Evolutionary conservation across 83 land plant genomes (phyloP).

Genomic region (Picea mariana): DNA sequence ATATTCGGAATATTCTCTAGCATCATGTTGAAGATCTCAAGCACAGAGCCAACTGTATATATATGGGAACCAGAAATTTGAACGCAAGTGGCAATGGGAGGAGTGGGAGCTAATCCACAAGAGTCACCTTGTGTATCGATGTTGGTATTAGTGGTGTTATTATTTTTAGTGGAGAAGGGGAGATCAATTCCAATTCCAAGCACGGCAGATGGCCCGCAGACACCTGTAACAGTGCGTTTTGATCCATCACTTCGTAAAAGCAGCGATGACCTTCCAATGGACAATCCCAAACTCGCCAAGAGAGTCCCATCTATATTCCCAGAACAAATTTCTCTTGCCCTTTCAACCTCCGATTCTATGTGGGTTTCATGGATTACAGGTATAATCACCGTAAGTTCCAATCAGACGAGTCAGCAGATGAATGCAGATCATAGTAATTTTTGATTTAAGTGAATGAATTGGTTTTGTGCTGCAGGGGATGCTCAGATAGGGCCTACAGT

Average conservation of each 20-base stretch:
- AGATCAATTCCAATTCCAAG: conserved; percentile 45
- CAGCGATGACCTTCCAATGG: conserved; percentile 67
- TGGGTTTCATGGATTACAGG: conserved; percentile 94
- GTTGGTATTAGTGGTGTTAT: not conserved
- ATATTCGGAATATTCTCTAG: no score
- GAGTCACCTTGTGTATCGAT: no score
- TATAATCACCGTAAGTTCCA: conserved; percentile 10
- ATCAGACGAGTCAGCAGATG: not conserved
- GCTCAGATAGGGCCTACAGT: conserved; percentile 78
- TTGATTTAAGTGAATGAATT: not conserved
- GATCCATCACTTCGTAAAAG: conserved; percentile 67
- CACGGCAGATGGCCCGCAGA: conserved; percentile 78
- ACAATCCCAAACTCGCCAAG: conserved; percentile 61
- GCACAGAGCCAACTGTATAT: no score
- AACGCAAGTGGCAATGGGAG: not conserved
- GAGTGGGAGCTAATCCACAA: not conserved
- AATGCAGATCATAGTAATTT: not conserved
- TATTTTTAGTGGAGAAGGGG: not conserved
- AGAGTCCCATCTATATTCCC: conserved; percentile 55
- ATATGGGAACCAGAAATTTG: not conserved
- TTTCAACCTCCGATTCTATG: conserved; percentile 59
- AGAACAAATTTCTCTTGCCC: conserved; percentile 80
- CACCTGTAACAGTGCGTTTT: conserved; percentile 64
- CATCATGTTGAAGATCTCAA: no score
- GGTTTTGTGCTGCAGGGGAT: conserved; percentile 59